Evolutionary conservation across 345 rosid genomes (phyloP).

Genomic region (Microthlaspi erraticum): DNA sequence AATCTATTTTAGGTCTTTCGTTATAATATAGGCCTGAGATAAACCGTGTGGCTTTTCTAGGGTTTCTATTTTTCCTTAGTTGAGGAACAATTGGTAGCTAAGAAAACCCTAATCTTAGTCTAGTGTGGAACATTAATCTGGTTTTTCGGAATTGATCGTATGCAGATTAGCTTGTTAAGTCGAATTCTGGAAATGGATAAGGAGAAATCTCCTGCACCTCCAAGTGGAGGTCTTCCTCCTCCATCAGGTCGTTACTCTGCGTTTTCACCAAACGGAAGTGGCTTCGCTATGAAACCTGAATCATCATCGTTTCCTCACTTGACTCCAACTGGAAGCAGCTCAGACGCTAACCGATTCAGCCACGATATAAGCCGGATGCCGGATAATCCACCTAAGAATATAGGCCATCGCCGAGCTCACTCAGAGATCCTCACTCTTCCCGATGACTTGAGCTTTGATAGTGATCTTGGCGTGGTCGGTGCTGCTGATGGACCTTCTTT

Average conservation of each 20-base stretch:
- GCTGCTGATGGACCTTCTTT: slow-evolving; percentile 73
- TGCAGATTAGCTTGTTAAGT: slow-evolving; percentile 33
- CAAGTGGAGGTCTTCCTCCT: slow-evolving; percentile 63
- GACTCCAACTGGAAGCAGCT: slow-evolving; percentile 50
- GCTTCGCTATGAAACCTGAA: slow-evolving; percentile 62
- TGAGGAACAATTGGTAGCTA: slow-evolving; percentile 21
- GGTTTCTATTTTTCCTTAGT: not conserved
- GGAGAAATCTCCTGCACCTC: slow-evolving; percentile 61
- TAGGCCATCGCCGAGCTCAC: slow-evolving; percentile 94
- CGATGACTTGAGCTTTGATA: slow-evolving; percentile 88
- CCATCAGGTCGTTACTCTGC: slow-evolving; percentile 61
- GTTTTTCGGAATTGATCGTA: slow-evolving; percentile 19
- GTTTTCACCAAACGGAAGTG: slow-evolving; percentile 54
- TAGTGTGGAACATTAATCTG: slow-evolving; percentile 1
- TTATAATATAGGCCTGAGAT: slow-evolving; percentile 4
- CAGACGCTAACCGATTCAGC: slow-evolving; percentile 64
- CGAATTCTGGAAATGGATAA: slow-evolving; percentile 66
- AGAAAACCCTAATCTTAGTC: slow-evolving; percentile 12
- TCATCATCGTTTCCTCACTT: slow-evolving; percentile 52
- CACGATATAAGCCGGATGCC: slow-evolving; percentile 85
- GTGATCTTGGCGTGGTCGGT: slow-evolving; percentile 90
- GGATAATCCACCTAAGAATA: slow-evolving; percentile 79
- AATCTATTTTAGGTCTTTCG: not conserved
- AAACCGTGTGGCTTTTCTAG: slow-evolving; percentile 7
- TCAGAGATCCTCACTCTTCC: slow-evolving; percentile 94